Evolutionary conservation across 176 grass and related monocot species (phyloP).

Genomic region (Musa schizocarpa): DNA sequence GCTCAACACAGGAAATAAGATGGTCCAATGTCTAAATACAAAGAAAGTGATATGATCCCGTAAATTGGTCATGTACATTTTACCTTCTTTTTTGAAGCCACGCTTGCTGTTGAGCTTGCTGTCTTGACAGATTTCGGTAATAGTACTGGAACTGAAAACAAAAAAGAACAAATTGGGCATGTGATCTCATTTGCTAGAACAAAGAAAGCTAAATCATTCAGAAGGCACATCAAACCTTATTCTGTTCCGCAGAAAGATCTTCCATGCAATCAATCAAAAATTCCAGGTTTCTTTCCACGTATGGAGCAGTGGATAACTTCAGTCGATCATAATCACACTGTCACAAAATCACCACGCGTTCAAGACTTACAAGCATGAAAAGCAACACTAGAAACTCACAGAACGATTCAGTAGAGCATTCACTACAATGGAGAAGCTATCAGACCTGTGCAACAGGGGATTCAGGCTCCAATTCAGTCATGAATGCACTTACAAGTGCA

Average conservation of each 20-base stretch:
- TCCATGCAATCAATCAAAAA: constrained; percentile 34
- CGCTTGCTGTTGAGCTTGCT: constrained; percentile 70
- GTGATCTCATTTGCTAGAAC: background rate
- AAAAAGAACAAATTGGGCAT: constrained; percentile 12
- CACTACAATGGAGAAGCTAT: too few relatives aligned
- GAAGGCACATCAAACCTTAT: constrained; percentile 40
- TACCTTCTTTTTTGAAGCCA: constrained; percentile 98
- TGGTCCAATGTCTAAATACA: too few relatives aligned
- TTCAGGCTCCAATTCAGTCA: constrained; percentile 89
- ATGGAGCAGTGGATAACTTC: constrained; percentile 88
- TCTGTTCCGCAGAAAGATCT: constrained; percentile 81
- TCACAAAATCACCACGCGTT: constrained; percentile 29
- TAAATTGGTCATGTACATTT: constrained; percentile 12
- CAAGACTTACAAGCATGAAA: constrained; percentile 22
- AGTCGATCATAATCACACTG: constrained; percentile 95
- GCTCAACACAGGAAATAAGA: too few relatives aligned
- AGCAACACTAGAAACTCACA: too few relatives aligned
- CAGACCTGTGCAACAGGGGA: constrained; percentile 61
- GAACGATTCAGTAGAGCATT: too few relatives aligned
- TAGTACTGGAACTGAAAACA: constrained; percentile 90
- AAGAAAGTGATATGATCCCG: constrained; percentile 1
- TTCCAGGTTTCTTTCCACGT: constrained; percentile 39
- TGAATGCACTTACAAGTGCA: constrained; percentile 93
- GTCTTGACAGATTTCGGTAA: constrained; percentile 81
- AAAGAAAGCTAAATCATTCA: background rate